phyloP scores from a whole-genome alignment of 2,329 filamentous ascomycete genomes.

The Diplodia intermedia region DNA sequence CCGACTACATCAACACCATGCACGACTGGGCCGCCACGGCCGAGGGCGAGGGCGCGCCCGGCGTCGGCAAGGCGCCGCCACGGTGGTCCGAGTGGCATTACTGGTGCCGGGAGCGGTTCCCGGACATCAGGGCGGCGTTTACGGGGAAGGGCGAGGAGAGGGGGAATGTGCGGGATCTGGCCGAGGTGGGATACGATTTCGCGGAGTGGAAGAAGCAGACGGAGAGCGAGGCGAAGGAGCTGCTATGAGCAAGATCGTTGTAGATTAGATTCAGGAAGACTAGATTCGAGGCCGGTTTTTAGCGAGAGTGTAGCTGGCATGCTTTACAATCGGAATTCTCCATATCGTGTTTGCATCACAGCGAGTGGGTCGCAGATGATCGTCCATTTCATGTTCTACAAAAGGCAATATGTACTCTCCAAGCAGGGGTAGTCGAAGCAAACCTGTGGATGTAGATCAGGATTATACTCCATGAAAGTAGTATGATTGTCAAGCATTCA shows the following conservation, averaged over 20 bases:
- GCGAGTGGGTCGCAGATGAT: no score
- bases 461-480: no score
- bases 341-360: neutral
- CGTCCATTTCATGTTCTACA: no score
- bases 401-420: no score
- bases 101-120: constrained; percentile 74
- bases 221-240: constrained; percentile 31
- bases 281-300: neutral
- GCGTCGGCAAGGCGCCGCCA: constrained; percentile 69
- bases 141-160: constrained; percentile 66
- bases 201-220: constrained; percentile 42
- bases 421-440: no score
- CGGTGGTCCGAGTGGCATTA: constrained; percentile 73
- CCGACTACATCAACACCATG: constrained; percentile 72
- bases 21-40: constrained; percentile 66
- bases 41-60: constrained; percentile 50
- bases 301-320: neutral
- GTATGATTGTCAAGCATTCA: no score
- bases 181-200: constrained; percentile 66
- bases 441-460: no score
- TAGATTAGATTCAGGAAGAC: neutral
- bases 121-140: constrained; percentile 75
- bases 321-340: neutral
- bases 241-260: constrained; percentile 24
- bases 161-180: constrained; percentile 65